Evolutionary conservation across 805 yeast species (phyloP), one percentile per base, ranked within the genome.

Genomic region (Pichia heedii): DNA sequence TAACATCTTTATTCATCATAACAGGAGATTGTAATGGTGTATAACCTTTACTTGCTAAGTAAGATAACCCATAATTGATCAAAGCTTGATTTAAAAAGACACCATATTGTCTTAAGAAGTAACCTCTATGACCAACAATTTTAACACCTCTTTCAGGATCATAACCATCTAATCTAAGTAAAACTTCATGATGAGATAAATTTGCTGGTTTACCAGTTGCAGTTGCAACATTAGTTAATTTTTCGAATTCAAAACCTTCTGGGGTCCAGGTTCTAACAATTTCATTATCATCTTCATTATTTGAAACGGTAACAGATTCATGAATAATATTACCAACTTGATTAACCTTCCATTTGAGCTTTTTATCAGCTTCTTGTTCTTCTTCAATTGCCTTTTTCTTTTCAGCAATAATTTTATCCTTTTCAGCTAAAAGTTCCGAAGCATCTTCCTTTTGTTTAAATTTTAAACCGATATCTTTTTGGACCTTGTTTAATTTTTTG

Each of bases 141-240:
- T 87, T 86, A 49, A 87, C 95, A 66, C 98, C 98, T 71, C 98
- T 84, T 69, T 93, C 97, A 53, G 97, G 97, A 63, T 93, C 98
- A 65, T 89, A 93, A 52, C 98, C 98, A 62, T 93, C 97, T 54
- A 93, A 73, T 69, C 97, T 82, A 56, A 94, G 74, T 53, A 93
- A 73, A 43, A 93, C 82, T 71, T 93, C 98, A 62, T 93, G 97
- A 64, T 93, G 98, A 27, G 97, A 89, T 62, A 90, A 76, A 29
- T 67, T 67, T 46, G 94, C 95, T 51, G 79, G 79, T 40, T 74
- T 71, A 49, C 84, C 84, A 42, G 94, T 81, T 39, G 82, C 90
- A 55, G 88, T 71, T 45, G 94, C 94, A 52, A 76, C 64, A 49
- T 75, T 71, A 36, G 77, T 81, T 45, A 78, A 73, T 46, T 71